These are phyloP conservation scores for Penicillium sp. DNA, from an alignment of 2,329 filamentous ascomycete species.

Conservation along the genomic window DNA sequence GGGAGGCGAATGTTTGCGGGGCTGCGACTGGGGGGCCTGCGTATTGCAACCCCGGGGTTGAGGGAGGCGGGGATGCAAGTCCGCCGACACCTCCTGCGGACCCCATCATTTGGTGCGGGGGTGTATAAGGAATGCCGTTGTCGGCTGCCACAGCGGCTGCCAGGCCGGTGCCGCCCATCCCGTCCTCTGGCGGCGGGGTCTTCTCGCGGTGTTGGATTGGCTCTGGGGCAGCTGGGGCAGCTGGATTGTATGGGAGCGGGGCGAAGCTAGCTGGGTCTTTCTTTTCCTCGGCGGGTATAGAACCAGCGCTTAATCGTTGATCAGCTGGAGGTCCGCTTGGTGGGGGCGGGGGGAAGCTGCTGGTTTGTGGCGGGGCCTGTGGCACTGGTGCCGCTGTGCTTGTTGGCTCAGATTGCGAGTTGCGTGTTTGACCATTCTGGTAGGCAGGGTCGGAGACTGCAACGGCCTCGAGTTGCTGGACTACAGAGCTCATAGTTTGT, in stretches of 20 bases:
- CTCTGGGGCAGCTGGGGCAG: slow-evolving; percentile 63
- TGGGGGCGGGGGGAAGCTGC: slow-evolving; percentile 28
- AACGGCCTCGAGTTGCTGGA: slow-evolving; percentile 61
- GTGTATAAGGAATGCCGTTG: slow-evolving; percentile 32
- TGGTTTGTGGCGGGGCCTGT: slow-evolving; percentile 20
- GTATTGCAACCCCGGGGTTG: slow-evolving; percentile 20
- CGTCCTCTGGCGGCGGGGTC: slow-evolving; percentile 62
- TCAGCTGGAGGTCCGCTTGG: slow-evolving; percentile 19
- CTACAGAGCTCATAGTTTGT: slow-evolving; percentile 55
- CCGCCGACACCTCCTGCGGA: slow-evolving; percentile 14
- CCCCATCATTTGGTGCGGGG: slow-evolving; percentile 25
- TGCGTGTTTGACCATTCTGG: slow-evolving; percentile 43
- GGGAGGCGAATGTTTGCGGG: slow-evolving; percentile 31
- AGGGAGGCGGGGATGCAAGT: slow-evolving; percentile 23
- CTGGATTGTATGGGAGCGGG: slow-evolving; percentile 63
- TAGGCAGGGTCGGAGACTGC: slow-evolving; percentile 55
- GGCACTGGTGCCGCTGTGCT: slow-evolving; percentile 15
- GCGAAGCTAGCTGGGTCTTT: slow-evolving; percentile 40
- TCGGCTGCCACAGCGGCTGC: slow-evolving; percentile 42
- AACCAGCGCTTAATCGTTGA: slow-evolving; percentile 14
- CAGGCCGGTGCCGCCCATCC: slow-evolving; percentile 47
- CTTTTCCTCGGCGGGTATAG: slow-evolving; percentile 20
- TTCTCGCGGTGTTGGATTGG: slow-evolving; percentile 64
- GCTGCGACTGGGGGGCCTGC: slow-evolving; percentile 17
- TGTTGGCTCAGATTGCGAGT: slow-evolving; percentile 34